Evolutionary conservation across 1,284 basidiomycete species (phyloP), one percentile per base, ranked within the genome.

Genomic region (Puccinia novopanici): DNA sequence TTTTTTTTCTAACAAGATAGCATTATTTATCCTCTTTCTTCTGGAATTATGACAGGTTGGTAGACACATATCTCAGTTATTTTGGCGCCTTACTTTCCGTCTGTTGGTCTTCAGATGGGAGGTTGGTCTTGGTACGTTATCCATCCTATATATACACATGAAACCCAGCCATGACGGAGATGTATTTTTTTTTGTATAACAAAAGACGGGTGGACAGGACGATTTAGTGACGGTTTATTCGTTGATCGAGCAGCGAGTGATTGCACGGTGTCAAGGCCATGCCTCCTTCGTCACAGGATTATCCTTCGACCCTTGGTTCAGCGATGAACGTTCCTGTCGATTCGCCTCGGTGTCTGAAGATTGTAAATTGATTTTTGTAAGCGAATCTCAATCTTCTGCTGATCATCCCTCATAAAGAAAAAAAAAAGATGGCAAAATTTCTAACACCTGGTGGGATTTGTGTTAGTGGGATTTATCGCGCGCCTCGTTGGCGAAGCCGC

Each of bases 181-280:
- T 30, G 24, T 1, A 15, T 1, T 4, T 34, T 59, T 63, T 68
- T n/a, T 13, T 17, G 24, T 3, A 50, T 30, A 5, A 19, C 4
- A 34, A 24, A 34, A 91, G 90, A 91, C 91, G 0, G 92, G 92
- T n/a, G 92, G 92, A 0, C 91, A 98, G 88, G 96, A 99, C 85
- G 96, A 99, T 84, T 89, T 99, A 15, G 88, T 98, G 70, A 96
- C 95, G 0, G 92, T 97, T 82, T 93, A 93, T 85, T 94, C 94
- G 0, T 93, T 93, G 0, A 92, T 91, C 89, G 95, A 97, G 84
- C 91, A 93, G 84, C 90, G 94, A 12, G 91, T 98, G 17, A 90
- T 99, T n/a, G 96, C 96, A 3, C 89, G 95, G 71, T 98, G 95
- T 87, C 95, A 98, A 86, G 97, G 96, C 0, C 96, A 99, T 85